Conservation (phyloP, 2,329 filamentous ascomycete species). For the Aschersonia sp. region DNA sequence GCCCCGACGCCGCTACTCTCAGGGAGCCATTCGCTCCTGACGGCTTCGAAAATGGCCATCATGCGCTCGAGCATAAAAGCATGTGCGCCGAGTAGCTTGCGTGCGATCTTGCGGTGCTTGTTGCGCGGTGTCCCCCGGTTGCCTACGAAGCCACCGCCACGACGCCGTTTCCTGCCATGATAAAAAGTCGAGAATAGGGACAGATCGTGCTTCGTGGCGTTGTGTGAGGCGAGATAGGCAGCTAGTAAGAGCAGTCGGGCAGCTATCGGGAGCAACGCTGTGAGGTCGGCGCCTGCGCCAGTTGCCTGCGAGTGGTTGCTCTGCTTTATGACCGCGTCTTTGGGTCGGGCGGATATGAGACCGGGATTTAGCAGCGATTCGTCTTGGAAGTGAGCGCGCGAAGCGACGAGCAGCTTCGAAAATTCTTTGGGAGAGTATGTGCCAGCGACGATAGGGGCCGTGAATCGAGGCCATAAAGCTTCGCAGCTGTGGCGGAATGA, state of each 20-base stretch:
- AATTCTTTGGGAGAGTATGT: slow-evolving; percentile 69
- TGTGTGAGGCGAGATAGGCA: slow-evolving; percentile 72
- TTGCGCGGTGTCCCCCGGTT: slow-evolving; percentile 16
- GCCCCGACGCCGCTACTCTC: slow-evolving; percentile 13
- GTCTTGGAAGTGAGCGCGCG: slow-evolving; percentile 56
- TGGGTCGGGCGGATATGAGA: slow-evolving; percentile 28
- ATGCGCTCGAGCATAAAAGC: slow-evolving; percentile 67
- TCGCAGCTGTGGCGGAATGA: slow-evolving; percentile 56
- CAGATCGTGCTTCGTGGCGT: slow-evolving; percentile 57
- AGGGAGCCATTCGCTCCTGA: slow-evolving; percentile 40
- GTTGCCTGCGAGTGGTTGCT: too few relatives aligned
- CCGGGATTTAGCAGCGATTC: slow-evolving; percentile 55
- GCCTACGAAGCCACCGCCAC: slow-evolving; percentile 29
- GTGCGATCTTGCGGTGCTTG: slow-evolving; percentile 58
- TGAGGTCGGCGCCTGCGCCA: slow-evolving; percentile 26
- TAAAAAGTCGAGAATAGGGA: slow-evolving; percentile 63
- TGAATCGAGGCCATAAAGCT: slow-evolving; percentile 75
- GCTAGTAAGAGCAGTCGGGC: slow-evolving; percentile 62
- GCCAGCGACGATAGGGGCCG: slow-evolving; percentile 61
- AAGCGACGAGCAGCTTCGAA: slow-evolving; percentile 62
- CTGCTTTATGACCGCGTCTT: too few relatives aligned
- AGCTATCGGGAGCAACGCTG: slow-evolving; percentile 51
- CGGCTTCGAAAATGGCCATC: slow-evolving; percentile 61
- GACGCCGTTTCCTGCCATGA: slow-evolving; percentile 32
- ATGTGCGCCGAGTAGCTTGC: slow-evolving; percentile 63